Base-by-base conservation (phyloP, 2,329 filamentous ascomycete genomes). In the Fusarium cicatricum region DNA sequence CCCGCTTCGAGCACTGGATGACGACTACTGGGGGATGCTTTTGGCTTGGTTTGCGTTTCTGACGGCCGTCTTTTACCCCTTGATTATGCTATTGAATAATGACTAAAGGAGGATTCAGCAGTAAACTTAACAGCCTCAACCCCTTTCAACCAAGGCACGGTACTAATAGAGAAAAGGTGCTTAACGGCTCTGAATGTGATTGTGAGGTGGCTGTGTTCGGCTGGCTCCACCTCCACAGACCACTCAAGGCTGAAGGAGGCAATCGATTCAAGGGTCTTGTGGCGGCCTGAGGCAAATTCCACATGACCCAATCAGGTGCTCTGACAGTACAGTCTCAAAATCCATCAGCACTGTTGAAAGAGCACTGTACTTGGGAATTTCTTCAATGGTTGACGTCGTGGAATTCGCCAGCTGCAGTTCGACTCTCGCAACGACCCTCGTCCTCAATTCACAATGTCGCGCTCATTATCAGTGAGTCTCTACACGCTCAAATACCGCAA, bases 381-480 rank as follows among this genome's bases (percentile, higher is more conserved):
- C 66, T 68, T 57, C 54, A 50, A 49, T 65, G 52, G 55, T 64
- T 69, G 66, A 69, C 62, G 65, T 69, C 66, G 60, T 59, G 55
- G 54, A 60, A 51, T 59, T 42, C 33, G 36, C 32, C 19, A 5
- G 26, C 10, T 37, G 45, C 47, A 42, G 47, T 32, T 10, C 29
- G 39, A 49, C 37, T 23, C 28, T 48, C 17, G 36, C 53, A 48
- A 56, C 45, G 32, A 52, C 45, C 36, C 43, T 36, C 21, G 38
- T 32, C 17, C 37, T 47, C 62, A 58, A 55, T 65, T 60, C 65
- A 64, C 54, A 54, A 75, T 75, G 72, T 74, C 72, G 43, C 71
- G 71, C 52, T 65, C 70, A 53, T 50, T 70, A 62, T 72, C 72
- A 38, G 73, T 74, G 64, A 52, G 65, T 11, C 1, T 29, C 44